A percentile compares a stretch with the other conserved stretches of the same genome.
These are phyloP conservation scores for Mallotus nudiflorus DNA, from an alignment of 345 rosid species.

Conservation along the genomic window DNA sequence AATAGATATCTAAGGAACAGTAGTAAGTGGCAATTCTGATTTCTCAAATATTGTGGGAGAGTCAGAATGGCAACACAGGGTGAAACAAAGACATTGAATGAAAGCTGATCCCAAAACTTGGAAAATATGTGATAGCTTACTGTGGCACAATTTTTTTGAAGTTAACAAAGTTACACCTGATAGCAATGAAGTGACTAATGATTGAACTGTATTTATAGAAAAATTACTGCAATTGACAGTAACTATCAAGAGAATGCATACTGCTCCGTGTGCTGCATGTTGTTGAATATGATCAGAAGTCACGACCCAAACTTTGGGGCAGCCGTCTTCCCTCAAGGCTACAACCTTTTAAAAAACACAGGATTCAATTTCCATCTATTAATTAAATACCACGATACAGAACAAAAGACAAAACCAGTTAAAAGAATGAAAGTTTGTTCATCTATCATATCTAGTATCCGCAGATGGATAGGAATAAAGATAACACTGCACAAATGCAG, in stretches of 20 bases:
- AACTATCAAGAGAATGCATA: constrained; percentile 33
- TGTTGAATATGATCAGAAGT: constrained; percentile 84
- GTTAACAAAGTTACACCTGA: background rate
- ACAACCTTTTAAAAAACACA: constrained; percentile 55
- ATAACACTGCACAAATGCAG: background rate
- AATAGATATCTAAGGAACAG: background rate
- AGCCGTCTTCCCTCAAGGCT: constrained; percentile 82
- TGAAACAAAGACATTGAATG: background rate
- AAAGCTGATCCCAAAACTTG: background rate
- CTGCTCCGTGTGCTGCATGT: constrained; percentile 92
- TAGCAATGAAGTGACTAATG: background rate
- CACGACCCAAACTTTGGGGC: constrained; percentile 95
- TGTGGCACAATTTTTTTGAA: background rate
- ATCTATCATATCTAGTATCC: constrained; percentile 3
- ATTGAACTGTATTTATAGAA: too few relatives aligned
- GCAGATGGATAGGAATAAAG: background rate
- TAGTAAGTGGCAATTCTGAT: background rate
- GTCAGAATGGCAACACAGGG: background rate
- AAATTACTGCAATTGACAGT: background rate
- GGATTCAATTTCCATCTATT: constrained; percentile 9
- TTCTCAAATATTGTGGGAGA: background rate
- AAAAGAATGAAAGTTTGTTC: background rate
- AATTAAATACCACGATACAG: constrained; percentile 11
- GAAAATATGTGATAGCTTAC: too few relatives aligned
- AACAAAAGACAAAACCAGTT: background rate